Base-by-base conservation (phyloP, 2,329 filamentous ascomycete genomes). In the Penicillium concentricum region DNA sequence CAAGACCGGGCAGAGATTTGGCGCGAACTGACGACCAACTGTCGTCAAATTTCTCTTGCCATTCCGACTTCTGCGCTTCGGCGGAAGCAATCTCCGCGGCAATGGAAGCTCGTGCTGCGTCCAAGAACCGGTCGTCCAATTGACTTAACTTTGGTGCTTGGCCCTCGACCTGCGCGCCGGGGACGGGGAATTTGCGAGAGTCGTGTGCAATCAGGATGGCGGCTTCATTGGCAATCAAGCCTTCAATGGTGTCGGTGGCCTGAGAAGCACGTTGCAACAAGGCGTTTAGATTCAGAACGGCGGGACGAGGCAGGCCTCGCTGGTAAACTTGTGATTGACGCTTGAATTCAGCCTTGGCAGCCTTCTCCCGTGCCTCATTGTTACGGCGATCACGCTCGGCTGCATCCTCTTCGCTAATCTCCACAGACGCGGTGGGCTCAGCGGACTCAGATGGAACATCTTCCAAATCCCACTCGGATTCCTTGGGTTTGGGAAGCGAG, bases 251-350 rank as follows among this genome's bases (percentile, higher is more conserved):
- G 66, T 92, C 86, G 2, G 80, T 69, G 5, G 88, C 76, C 13
- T 81, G 74, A 2, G 83, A 81, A 0, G 88, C 89, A 32, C 80
- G 81, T 61, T 85, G 82, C 50, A 92, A 71, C 62, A 97, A 77
- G 1, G 81, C 80, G 49, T 87, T 79, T 22, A 94, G 75, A 71
- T 97, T 88, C 15, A 97, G 80, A 2, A 82, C 76, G 1, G 82
- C 81, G 1, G 94, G 92, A 43, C 93, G 84, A 8, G 94, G 94
- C 13, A 99, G 79, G 4, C 84, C 85, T 64, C 84, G 87, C 75
- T 97, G 93, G 74, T 97, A 87, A n/a, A 96, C 92, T 69, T 96
- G 92, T 1, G 90, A 95, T 67, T 94, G 87, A 49, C 92, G 84
- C 72, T 85, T 87, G 68, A 91, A 89, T 65, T 97, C 92, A 13